Evolutionary conservation across 495 filamentous ascomycete species (phyloP), one percentile per base, ranked within the genome.

Genomic region (Annulohypoxylon nitens): DNA sequence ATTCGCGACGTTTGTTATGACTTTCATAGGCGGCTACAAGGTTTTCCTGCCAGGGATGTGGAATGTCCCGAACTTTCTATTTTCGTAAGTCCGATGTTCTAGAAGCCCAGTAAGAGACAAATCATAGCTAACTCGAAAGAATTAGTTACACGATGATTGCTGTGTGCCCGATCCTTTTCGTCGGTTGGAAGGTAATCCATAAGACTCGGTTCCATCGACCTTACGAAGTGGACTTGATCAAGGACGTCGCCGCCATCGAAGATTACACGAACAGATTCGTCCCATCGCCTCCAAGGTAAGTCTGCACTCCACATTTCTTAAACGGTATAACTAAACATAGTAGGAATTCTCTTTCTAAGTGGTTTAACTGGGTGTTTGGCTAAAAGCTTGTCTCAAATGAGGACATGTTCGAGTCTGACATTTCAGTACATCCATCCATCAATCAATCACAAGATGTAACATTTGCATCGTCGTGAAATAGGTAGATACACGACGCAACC

Each of bases 31-130:
- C 3, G 93, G 93, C 0, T 96, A 94, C 70, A 86, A 86, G 0
- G 92, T 94, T 10, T 96, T 96, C 74, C 75, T 94, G 45, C 88
- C 88, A 0, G 91, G 89, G 1, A 83, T 88, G 1, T 95, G 93
- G 92, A 84, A 90, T 55, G 72, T 95, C 10, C 83, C 92, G 1
- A 91, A 87, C 0, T 95, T 96, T 71, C 79, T 95, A 33, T 94
- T 94, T 80, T 91, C 90, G 78, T 94, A 73, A 83, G 86, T 83
- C 8, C 39, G 33, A 12, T 10, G 34, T 39, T 65, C 25, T 57
- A 26, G 2, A 62, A 48, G 20, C 26, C 34, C 20, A 8, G 36
- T 18, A 39, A 60, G 23, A 43, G 3, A 9, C 10, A 48, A 51
- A 1, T 34, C 25, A 16, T n/a, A 20, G 43, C 61, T 69, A 30